These are phyloP conservation scores for Ophiostoma ulmi DNA, from an alignment of 2,329 filamentous ascomycete species.

Conservation along the genomic window DNA sequence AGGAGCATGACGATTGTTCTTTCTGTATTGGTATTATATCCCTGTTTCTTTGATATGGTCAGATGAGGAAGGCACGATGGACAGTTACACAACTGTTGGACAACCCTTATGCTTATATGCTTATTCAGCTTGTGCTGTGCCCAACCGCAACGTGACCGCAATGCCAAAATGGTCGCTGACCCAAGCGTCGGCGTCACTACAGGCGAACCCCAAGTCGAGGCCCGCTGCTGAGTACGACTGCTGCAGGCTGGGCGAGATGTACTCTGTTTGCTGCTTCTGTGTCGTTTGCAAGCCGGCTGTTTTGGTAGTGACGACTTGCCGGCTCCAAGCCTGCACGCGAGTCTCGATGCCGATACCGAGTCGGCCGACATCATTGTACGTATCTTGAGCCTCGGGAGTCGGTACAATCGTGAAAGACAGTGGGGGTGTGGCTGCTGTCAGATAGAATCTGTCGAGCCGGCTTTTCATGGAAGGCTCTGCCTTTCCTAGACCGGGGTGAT, in stretches of 20 bases:
- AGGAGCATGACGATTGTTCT: too few species aligned
- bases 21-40: too few species aligned
- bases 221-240: neutral
- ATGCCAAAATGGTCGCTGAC: too few species aligned
- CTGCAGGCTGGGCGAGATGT: neutral
- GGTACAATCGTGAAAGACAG: neutral
- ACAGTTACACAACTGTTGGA: neutral
- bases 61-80: too few species aligned
- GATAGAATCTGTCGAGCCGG: neutral
- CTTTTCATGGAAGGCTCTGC: neutral
- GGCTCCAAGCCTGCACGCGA: neutral
- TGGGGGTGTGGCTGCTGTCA: neutral
- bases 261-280: neutral
- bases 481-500: neutral
- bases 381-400: neutral
- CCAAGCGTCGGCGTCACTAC: too few species aligned
- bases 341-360: neutral
- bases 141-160: too few species aligned
- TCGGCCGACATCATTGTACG: neutral
- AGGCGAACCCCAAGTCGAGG: neutral
- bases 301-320: neutral
- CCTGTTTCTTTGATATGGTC: too few species aligned
- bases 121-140: neutral
- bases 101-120: too few species aligned
- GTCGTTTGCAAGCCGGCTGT: neutral